Evolutionary conservation across 2,329 filamentous ascomycete species (phyloP), one percentile per base, ranked within the genome.

Genomic region (Malbranchea cinnamomea): DNA sequence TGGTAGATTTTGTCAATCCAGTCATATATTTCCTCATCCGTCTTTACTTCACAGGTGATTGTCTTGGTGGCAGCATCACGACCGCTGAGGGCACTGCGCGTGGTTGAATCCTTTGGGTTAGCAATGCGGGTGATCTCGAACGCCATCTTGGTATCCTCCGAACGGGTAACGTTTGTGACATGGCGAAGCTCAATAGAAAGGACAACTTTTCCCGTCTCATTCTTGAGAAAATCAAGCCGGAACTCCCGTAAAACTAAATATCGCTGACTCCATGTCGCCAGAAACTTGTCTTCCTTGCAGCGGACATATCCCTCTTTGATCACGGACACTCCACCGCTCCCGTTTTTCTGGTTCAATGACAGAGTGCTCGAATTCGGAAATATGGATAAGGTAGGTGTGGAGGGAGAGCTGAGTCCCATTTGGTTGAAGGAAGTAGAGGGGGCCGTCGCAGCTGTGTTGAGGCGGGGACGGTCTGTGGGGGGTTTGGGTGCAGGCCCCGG

Each of bases 1-100:
- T 87, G 84, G 53, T 95, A 95, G 42, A 98, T 91, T 53, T 85
- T 82, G 55, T 98, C 89, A 47, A 95, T 93, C 89, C 89, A 98
- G 47, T 92, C 84, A 56, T 98, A 98, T 31, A 98, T 74, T 44
- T 98, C 89, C 49, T 93, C 87, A 48, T 98, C 89, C 33, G 76
- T 79, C 58, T 94, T 92, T 45, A 95, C 84, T 52, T 80, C 83
- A 53, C 93, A 89, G 40, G 89, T 84, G 30, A 94, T 71, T 3
- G 82, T 80, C 52, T 80, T 83, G 35, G 77, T 79, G 6, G 76
- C 70, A 19, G 81, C 75, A 40, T 94, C 87, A 41, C 83, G 76
- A 26, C 80, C 79, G 30, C 77, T 72, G 7, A 83, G 71, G 37
- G 78, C 81, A 29, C 68, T 71, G 26, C 76, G 81, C 22, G 57